phyloP scores from a whole-genome alignment of 345 rosid genomes.

The Ceriops zippeliana region DNA sequence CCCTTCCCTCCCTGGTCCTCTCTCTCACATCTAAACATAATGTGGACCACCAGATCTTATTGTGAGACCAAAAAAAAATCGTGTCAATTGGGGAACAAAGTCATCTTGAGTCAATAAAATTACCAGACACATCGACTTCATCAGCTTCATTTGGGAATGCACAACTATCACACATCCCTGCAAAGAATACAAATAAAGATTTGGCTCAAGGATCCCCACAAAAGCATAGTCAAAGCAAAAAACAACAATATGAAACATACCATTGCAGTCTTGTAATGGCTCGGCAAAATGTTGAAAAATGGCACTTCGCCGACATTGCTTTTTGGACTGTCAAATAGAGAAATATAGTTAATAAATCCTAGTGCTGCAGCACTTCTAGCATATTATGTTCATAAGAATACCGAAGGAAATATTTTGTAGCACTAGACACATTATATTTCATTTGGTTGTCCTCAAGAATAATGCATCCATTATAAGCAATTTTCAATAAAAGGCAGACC shows the following conservation, averaged over 20 bases:
- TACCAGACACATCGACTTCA: slow-evolving; percentile 76
- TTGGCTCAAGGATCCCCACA: slow-evolving; percentile 5
- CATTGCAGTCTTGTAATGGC: slow-evolving; percentile 83
- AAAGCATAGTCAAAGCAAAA: slow-evolving; percentile 8
- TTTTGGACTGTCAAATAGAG: slow-evolving; percentile 54
- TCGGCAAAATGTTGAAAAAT: slow-evolving; percentile 86
- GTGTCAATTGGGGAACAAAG: neutral
- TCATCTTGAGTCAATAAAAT: slow-evolving; percentile 21
- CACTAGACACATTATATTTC: too few relatives aligned
- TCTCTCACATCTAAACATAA: too few relatives aligned
- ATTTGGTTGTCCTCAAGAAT: too few relatives aligned
- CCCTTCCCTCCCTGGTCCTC: too few relatives aligned
- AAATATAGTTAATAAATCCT: slow-evolving; percentile 5
- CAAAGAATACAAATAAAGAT: slow-evolving; percentile 16
- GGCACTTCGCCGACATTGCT: slow-evolving; percentile 76
- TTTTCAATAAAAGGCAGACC: too few relatives aligned
- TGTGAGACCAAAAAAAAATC: too few relatives aligned
- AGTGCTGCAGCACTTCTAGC: neutral
- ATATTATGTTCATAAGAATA: neutral
- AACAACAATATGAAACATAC: slow-evolving; percentile 33
- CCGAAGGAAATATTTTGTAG: too few relatives aligned
- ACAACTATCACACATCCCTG: slow-evolving; percentile 97
- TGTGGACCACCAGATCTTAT: too few relatives aligned
- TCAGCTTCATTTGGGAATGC: slow-evolving; percentile 58
- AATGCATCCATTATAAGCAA: too few relatives aligned